These are phyloP conservation scores for Mycena venus DNA, from an alignment of 768 basidiomycete genomes.

Conservation along the genomic window DNA sequence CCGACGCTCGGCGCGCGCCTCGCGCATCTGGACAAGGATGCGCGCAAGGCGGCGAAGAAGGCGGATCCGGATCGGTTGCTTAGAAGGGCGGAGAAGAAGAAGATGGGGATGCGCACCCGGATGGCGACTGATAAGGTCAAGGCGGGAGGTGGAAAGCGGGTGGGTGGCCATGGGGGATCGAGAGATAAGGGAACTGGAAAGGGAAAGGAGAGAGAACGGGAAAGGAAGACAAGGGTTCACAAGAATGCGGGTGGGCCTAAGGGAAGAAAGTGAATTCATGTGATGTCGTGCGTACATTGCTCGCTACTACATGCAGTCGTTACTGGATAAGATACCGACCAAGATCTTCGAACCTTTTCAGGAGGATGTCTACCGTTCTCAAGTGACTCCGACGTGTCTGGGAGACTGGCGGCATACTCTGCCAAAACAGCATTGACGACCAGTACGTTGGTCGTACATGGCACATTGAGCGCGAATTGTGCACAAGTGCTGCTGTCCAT, in stretches of 20 bases:
- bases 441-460: too few relatives aligned
- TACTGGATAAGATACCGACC: too few relatives aligned
- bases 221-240: constrained; percentile 52
- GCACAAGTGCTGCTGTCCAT: too few relatives aligned
- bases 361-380: too few relatives aligned
- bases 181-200: constrained; percentile 47
- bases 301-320: too few relatives aligned
- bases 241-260: constrained; percentile 47
- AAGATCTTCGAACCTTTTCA: too few relatives aligned
- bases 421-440: too few relatives aligned
- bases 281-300: too few relatives aligned
- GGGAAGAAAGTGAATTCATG: constrained; percentile 45
- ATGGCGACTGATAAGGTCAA: constrained; percentile 11
- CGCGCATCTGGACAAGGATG: constrained; percentile 83
- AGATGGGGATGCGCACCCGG: constrained; percentile 68
- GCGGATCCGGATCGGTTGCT: constrained; percentile 85
- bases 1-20: constrained; percentile 85
- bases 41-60: constrained; percentile 87
- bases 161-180: constrained; percentile 31
- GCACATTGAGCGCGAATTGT: too few relatives aligned
- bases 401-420: too few relatives aligned
- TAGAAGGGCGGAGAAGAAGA: constrained; percentile 92
- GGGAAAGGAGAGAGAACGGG: constrained; percentile 61
- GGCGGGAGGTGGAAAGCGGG: constrained; percentile 32
- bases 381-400: too few relatives aligned